Conservation (phyloP, 2,329 filamentous ascomycete species). For the Stachybotrys chlorohalonatus region DNA sequence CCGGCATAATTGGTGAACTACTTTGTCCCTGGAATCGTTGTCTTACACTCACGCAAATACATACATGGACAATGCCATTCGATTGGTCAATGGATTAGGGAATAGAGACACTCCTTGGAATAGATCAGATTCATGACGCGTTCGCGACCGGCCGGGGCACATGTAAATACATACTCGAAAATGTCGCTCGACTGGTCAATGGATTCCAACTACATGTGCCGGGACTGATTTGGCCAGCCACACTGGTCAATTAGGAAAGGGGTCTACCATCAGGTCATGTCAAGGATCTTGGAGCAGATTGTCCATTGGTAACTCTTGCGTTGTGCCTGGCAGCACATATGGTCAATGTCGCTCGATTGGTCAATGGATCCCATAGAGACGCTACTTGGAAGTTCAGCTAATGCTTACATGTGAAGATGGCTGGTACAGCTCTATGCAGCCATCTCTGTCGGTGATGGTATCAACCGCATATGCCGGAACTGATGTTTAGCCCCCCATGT, state of each 20-base stretch:
- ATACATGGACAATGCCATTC: no score
- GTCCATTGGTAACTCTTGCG: neutral
- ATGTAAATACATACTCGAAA: neutral
- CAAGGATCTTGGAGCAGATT: neutral
- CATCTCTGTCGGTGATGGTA: neutral
- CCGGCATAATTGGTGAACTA: neutral
- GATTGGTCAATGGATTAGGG: no score
- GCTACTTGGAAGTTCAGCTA: neutral
- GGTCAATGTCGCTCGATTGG: neutral
- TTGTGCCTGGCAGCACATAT: neutral
- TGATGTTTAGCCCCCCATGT: neutral
- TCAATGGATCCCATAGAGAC: neutral
- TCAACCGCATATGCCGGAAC: neutral
- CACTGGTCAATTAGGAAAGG: neutral
- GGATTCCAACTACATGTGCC: neutral
- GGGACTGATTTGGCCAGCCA: neutral
- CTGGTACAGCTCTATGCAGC: neutral
- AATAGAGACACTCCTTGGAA: no score
- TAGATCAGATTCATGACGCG: neutral
- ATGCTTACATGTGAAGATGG: neutral
- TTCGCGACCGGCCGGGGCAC: no score
- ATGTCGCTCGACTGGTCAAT: neutral
- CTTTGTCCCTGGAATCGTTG: neutral
- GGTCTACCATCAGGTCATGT: neutral
- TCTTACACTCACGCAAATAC: neutral